phyloP scores from a whole-genome alignment of 495 filamentous ascomycete species.

The Neohortaea acidophila region DNA sequence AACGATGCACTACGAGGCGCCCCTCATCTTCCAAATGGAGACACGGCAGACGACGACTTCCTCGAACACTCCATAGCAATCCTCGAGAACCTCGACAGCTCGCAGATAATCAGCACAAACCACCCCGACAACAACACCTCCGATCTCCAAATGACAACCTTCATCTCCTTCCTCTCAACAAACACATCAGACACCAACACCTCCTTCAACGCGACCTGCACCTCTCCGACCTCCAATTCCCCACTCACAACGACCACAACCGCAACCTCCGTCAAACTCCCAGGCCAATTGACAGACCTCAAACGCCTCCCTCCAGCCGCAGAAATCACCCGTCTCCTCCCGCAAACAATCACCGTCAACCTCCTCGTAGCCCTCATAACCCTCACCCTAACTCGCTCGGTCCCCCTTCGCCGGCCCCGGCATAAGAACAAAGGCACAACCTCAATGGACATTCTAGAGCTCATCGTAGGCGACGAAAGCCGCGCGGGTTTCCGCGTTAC shows the following conservation, averaged over 20 bases:
- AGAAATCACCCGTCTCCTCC: constrained; percentile 53
- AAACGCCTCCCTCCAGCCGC: constrained; percentile 51
- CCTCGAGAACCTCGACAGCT: constrained; percentile 41
- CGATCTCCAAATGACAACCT: not conserved
- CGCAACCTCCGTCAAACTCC: not conserved
- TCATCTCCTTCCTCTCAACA: constrained; percentile 26
- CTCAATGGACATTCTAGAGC: constrained; percentile 48
- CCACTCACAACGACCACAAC: not conserved
- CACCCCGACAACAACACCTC: constrained; percentile 2
- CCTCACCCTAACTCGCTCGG: constrained; percentile 47
- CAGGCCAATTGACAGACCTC: constrained; percentile 34
- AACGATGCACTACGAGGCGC: no score
- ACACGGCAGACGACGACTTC: constrained; percentile 28
- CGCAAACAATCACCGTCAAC: constrained; percentile 67
- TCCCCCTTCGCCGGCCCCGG: constrained; percentile 37
- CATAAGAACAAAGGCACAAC: constrained; percentile 29
- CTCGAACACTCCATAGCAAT: constrained; percentile 58
- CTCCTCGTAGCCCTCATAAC: constrained; percentile 65
- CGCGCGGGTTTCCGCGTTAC: constrained; percentile 65
- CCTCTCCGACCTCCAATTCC: constrained; percentile 1
- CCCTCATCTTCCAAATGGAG: not conserved
- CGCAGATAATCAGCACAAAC: constrained; percentile 28
- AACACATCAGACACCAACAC: constrained; percentile 19
- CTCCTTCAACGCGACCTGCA: constrained; percentile 1
- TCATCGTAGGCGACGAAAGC: constrained; percentile 78